A percentile compares a stretch with the other conserved stretches of the same genome.
Evolutionary conservation across 73 alveolate genomes (phyloP).

Genomic region (Paramecium sexaurelia): DNA sequence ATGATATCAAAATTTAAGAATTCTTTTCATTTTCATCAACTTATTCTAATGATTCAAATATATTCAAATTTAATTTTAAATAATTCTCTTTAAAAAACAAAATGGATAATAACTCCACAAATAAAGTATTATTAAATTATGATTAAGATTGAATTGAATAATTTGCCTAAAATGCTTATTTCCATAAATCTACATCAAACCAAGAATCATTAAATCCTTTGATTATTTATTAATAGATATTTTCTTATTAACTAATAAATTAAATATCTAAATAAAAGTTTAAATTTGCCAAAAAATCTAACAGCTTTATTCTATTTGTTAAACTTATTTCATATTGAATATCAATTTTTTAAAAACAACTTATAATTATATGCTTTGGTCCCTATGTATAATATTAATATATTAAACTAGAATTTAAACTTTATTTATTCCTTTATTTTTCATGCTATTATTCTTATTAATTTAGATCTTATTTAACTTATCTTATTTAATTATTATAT

Average conservation of each 20-base stretch:
- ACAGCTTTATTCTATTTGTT: background rate
- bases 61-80: background rate
- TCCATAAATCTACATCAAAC: conserved; percentile 6
- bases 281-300: conserved; percentile 6
- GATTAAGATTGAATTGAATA: background rate
- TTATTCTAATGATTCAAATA: background rate
- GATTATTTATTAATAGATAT: background rate
- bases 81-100: background rate
- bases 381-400: background rate
- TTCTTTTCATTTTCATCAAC: background rate
- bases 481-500: background rate
- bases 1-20: background rate
- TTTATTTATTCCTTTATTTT: background rate
- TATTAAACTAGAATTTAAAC: background rate
- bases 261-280: background rate
- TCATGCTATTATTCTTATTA: background rate
- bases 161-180: background rate
- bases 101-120: background rate
- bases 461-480: background rate
- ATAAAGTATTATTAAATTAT: background rate
- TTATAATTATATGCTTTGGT: background rate
- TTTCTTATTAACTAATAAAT: background rate
- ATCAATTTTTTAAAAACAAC: background rate
- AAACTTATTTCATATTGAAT: background rate
- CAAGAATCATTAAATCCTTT: conserved; percentile 5